Percentiles rank a stretch among this genome's conserved stretches.
Conservation (phyloP, 202 grass and related monocot species). For the Eragrostis tef region DNA sequence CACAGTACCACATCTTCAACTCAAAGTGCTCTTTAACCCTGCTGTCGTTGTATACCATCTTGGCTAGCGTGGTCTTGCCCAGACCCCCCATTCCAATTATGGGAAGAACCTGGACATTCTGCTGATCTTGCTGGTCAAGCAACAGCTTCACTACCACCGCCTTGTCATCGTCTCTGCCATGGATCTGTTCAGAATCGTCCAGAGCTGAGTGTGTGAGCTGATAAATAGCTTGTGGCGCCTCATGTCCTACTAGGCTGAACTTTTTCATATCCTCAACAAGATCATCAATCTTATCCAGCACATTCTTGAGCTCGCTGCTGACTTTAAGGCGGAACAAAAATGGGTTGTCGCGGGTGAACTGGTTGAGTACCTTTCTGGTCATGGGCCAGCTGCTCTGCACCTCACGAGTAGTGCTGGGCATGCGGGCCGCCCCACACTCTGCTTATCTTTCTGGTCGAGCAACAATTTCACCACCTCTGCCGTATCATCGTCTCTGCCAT, state of each 20-base stretch:
- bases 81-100: constrained; percentile 26
- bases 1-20: constrained; percentile 3
- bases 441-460: not conserved
- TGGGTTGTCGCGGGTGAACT: not conserved
- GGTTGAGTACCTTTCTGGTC: too few relatives aligned
- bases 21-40: constrained; percentile 22
- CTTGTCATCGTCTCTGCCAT: constrained; percentile 14
- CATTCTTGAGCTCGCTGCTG: not conserved
- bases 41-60: not conserved
- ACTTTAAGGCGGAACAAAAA: not conserved
- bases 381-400: too few relatives aligned
- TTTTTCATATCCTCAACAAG: not conserved
- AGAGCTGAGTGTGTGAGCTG: not conserved
- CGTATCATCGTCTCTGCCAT: constrained; percentile 9
- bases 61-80: not conserved
- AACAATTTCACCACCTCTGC: not conserved
- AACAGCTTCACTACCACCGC: not conserved
- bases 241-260: not conserved
- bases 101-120: not conserved
- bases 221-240: not conserved
- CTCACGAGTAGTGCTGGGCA: too few relatives aligned
- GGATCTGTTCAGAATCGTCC: not conserved
- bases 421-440: too few relatives aligned
- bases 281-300: not conserved
- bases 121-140: not conserved